phyloP scores from a whole-genome alignment of 2,329 filamentous ascomycete species.

The Neophaeococcomyces mojaviensis region DNA sequence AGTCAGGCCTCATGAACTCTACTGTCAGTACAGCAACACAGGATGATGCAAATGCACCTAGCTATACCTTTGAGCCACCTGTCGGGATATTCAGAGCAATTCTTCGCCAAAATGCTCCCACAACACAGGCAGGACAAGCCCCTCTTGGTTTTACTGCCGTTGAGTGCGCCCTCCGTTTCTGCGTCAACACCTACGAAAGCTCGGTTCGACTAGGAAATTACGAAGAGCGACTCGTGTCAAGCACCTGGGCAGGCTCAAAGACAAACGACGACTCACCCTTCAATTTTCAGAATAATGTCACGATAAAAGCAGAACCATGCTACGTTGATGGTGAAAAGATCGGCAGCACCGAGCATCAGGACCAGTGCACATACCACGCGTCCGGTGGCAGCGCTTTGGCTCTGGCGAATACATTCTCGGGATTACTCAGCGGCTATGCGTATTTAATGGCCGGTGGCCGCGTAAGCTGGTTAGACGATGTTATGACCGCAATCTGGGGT shows the following conservation, averaged over 20 bases:
- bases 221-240: conserved; percentile 14
- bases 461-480: conserved; percentile 20
- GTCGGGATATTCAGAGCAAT: too few relatives aligned
- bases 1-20: too few relatives aligned
- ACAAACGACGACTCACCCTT: not conserved
- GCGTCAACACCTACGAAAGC: conserved; percentile 21
- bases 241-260: conserved; percentile 8
- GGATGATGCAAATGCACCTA: too few relatives aligned
- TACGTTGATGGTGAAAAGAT: conserved; percentile 18
- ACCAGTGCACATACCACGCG: conserved; percentile 17
- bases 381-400: conserved; percentile 12
- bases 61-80: too few relatives aligned
- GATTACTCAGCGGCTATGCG: conserved; percentile 19
- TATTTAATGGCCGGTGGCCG: conserved; percentile 19
- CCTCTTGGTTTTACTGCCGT: too few relatives aligned
- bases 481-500: conserved; percentile 21
- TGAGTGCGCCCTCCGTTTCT: conserved; percentile 24
- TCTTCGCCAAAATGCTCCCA: too few relatives aligned
- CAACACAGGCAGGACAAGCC: too few relatives aligned
- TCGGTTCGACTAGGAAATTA: conserved; percentile 17
- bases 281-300: conserved; percentile 6
- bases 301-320: conserved; percentile 21
- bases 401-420: conserved; percentile 18
- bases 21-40: too few relatives aligned
- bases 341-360: not conserved